These are phyloP conservation scores for Magnusiomyces paraingens DNA, from an alignment of 1,139 yeast genomes.

Conservation along the genomic window DNA sequence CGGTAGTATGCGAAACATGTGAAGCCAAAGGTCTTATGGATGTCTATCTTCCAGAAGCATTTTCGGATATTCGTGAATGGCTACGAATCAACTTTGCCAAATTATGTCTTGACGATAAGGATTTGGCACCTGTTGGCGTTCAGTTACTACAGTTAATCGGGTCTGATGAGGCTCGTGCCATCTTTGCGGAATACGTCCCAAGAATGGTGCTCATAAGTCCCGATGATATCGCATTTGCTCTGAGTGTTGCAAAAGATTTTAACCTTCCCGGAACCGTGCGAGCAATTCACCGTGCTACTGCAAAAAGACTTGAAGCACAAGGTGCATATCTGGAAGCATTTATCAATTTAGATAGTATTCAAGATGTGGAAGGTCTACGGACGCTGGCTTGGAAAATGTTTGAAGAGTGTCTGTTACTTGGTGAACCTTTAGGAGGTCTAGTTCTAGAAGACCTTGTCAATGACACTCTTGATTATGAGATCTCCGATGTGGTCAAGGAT, in stretches of 20 bases:
- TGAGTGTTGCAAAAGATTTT: slow-evolving; percentile 47
- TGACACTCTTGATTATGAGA: slow-evolving; percentile 17
- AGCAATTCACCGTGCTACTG: slow-evolving; percentile 22
- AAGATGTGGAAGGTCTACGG: slow-evolving; percentile 43
- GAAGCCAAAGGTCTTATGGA: slow-evolving; percentile 58
- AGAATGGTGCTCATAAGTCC: slow-evolving; percentile 46
- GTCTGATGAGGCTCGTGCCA: slow-evolving; percentile 35
- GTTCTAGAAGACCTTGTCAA: slow-evolving; percentile 27
- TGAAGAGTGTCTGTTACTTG: slow-evolving; percentile 53
- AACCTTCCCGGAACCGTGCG: slow-evolving; percentile 27
- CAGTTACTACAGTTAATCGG: slow-evolving; percentile 21
- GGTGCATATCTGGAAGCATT: slow-evolving; percentile 56
- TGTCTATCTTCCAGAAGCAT: slow-evolving; percentile 33
- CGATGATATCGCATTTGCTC: slow-evolving; percentile 77
- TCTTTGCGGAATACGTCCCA: slow-evolving; percentile 59
- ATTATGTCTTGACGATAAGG: slow-evolving; percentile 20
- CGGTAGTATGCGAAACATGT: slow-evolving; percentile 56
- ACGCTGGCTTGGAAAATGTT: slow-evolving; percentile 46
- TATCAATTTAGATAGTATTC: slow-evolving; percentile 59
- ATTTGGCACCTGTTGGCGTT: slow-evolving; percentile 22
- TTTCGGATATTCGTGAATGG: slow-evolving; percentile 22
- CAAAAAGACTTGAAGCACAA: slow-evolving; percentile 18
- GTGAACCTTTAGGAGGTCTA: slow-evolving; percentile 24
- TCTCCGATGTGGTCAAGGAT: slow-evolving; percentile 55
- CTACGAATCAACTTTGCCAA: slow-evolving; percentile 25